Base-by-base conservation (phyloP, 345 rosid genomes). In the Ceriops decandra region DNA sequence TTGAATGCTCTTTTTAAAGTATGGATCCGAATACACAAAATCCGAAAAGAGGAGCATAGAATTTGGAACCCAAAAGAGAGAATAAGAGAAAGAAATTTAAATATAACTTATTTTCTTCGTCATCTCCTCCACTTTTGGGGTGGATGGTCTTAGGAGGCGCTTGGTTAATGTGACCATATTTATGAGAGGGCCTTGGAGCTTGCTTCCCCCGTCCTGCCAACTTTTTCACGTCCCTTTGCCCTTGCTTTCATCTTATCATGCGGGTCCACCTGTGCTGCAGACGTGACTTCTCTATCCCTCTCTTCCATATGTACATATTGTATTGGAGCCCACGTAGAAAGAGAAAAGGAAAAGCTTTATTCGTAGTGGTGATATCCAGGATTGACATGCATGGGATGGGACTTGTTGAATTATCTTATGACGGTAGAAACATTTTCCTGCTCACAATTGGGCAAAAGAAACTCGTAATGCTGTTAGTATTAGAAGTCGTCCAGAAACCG, bases 181-280 rank as follows among this genome's bases (percentile, higher is more conserved):
- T 64, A 17, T 82, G 84, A 56, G 72, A 52, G 7, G 85, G 86
- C 62, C 70, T 79, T 16, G 88, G 85, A 7, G 84, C 84, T 68
- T 85, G 86, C 52, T 87, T 61, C 1, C 85, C 63, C 1, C 85
- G 86, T 54, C 76, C 69, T 3, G 87, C 79, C 21, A 83, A 86
- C 59, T 75, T 78, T 68, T 63, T 79, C 38, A 87, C 67, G 52
- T 83, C 87, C 10, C 84, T 80, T 27, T 85, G 62, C 63, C 87
- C 80, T 24, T 24, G 26, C 26, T 24, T 24, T 24, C 87, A 85
- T 83, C 82, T 79, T 85, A 68, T 85, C 81, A 61, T 71, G 87
- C 20, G 86, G 85, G 24, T 85, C 87, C 57, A 85, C 53, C 28
- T 68, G 71, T 16, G 84, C 68, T 17, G 74, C 79, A 59, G 82